Percentiles rank a stretch among this genome's conserved stretches.
Evolutionary conservation across 345 rosid species (phyloP).

Genomic region (Eucalyptus dawsonii): DNA sequence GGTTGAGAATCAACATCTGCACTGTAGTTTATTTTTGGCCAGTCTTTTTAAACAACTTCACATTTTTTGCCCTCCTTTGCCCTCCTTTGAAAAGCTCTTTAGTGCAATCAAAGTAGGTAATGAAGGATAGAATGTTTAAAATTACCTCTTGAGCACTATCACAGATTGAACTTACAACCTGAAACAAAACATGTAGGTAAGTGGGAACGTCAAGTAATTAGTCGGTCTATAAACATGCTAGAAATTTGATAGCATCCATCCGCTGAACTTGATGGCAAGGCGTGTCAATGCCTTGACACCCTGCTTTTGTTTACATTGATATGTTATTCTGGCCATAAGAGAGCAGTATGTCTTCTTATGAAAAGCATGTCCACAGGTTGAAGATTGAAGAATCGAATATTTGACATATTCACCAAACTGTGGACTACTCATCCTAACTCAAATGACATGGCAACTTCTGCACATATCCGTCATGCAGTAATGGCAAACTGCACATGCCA

Average conservation of each 20-base stretch:
- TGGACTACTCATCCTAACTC: background rate
- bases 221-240: background rate
- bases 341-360: too few species aligned
- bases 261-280: slow-evolving; percentile 55
- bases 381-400: too few species aligned
- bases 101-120: background rate
- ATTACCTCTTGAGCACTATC: slow-evolving; percentile 79
- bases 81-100: too few species aligned
- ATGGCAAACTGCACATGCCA: fast-evolving
- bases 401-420: too few species aligned
- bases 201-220: background rate
- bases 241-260: slow-evolving; percentile 8
- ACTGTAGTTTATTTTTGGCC: too few species aligned
- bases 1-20: too few species aligned
- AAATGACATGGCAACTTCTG: too few species aligned
- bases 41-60: too few species aligned
- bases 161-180: slow-evolving; percentile 67
- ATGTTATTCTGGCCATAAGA: slow-evolving; percentile 23
- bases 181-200: background rate
- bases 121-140: background rate
- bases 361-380: too few species aligned
- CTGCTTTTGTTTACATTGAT: slow-evolving; percentile 36
- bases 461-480: too few species aligned
- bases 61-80: too few species aligned
- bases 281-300: slow-evolving; percentile 57